Conservation (phyloP, 1,284 basidiomycete species). For the Malassezia arunalokei region DNA sequence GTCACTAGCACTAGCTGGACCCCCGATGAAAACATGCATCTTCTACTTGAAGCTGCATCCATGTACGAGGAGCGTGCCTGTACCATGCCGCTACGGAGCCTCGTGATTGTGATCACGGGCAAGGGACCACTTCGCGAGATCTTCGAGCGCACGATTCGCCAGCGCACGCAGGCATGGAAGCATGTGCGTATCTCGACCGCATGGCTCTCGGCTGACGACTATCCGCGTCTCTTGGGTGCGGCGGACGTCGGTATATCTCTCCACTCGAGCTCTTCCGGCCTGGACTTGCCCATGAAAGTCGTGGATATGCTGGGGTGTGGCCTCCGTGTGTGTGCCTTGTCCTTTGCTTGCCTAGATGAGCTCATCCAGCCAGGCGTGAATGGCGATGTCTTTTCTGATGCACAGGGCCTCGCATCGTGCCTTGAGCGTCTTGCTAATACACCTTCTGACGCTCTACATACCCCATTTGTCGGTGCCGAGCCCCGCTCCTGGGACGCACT, state of each 20-base stretch:
- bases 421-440: slow-evolving; percentile 43
- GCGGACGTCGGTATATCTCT: slow-evolving; percentile 84
- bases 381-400: slow-evolving; percentile 64
- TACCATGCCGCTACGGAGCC: slow-evolving; percentile 21
- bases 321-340: slow-evolving; percentile 77
- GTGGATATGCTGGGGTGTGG: slow-evolving; percentile 99
- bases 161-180: slow-evolving; percentile 67
- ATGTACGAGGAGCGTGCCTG: slow-evolving; percentile 57
- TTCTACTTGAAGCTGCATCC: slow-evolving; percentile 51
- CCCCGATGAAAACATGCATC: slow-evolving; percentile 83
- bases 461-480: neutral
- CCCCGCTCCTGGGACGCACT: slow-evolving; percentile 3
- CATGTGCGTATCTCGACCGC: slow-evolving; percentile 57
- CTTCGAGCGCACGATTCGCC: slow-evolving; percentile 60
- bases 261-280: slow-evolving; percentile 74
- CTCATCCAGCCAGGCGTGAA: slow-evolving; percentile 72
- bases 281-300: slow-evolving; percentile 97
- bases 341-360: slow-evolving; percentile 74
- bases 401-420: slow-evolving; percentile 60
- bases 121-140: slow-evolving; percentile 66
- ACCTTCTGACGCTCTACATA: neutral
- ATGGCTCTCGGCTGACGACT: slow-evolving; percentile 31
- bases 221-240: slow-evolving; percentile 52
- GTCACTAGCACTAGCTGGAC: slow-evolving; percentile 96
- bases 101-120: slow-evolving; percentile 73